A percentile compares a stretch with the other conserved stretches of the same genome.
Conservation (phyloP, 2,329 filamentous ascomycete genomes). For the Leptosphaerulina australis region DNA sequence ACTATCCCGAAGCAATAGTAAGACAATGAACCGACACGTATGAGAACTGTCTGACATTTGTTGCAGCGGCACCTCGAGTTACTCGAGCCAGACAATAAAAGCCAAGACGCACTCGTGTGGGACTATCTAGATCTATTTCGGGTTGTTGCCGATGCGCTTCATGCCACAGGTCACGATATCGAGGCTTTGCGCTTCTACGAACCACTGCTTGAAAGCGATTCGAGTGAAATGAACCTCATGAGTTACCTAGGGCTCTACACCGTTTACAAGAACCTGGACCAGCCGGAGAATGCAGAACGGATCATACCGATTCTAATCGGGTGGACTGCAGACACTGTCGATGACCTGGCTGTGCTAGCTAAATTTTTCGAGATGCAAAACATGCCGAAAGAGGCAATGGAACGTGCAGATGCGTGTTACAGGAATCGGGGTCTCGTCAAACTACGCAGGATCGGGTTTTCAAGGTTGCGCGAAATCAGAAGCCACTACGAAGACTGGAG, state of each 20-base stretch:
- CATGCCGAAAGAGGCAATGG: conserved; percentile 62
- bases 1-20: conserved; percentile 74
- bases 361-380: conserved; percentile 77
- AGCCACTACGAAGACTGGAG: conserved; percentile 34
- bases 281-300: conserved; percentile 73
- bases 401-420: conserved; percentile 69
- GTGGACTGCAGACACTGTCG: conserved; percentile 72
- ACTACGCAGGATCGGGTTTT: conserved; percentile 53
- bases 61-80: conserved; percentile 58
- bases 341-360: conserved; percentile 78
- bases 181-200: conserved; percentile 66
- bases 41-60: conserved; percentile 30
- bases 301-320: conserved; percentile 77
- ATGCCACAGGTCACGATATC: conserved; percentile 56
- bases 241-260: conserved; percentile 50
- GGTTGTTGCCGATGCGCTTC: conserved; percentile 68
- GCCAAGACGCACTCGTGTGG: conserved; percentile 58
- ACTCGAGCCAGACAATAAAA: conserved; percentile 68
- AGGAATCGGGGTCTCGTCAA: conserved; percentile 61
- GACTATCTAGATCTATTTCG: conserved; percentile 81
- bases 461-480: conserved; percentile 37
- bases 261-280: conserved; percentile 70
- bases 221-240: conserved; percentile 36
- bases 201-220: conserved; percentile 48
- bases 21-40: conserved; percentile 60